A percentile compares a stretch with the other conserved stretches of the same genome.
Evolutionary conservation across 192 early-diverging fungal genomes (phyloP).

Genomic region (Coemansia sp.): DNA sequence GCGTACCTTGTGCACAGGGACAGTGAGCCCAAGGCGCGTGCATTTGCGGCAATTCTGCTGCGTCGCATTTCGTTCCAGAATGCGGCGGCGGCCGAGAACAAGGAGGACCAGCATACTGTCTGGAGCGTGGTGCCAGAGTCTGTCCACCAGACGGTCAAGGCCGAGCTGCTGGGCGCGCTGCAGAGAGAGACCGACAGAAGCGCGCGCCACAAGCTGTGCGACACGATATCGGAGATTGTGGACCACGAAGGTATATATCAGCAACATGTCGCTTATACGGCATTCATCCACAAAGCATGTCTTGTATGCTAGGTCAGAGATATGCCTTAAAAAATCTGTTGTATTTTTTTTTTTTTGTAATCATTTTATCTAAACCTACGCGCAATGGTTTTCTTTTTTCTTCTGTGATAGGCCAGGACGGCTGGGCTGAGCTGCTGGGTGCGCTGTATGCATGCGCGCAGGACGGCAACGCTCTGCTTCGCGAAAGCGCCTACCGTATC

Average conservation of each 20-base stretch:
- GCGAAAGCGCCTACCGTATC: constrained; percentile 89
- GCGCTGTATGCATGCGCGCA: constrained; percentile 82
- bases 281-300: no score
- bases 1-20: constrained; percentile 57
- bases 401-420: constrained; percentile 10
- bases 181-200: constrained; percentile 68
- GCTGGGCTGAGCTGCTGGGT: constrained; percentile 79
- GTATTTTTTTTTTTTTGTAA: neutral
- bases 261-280: neutral
- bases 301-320: constrained; percentile 50
- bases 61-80: constrained; percentile 64
- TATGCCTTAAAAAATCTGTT: constrained; percentile 5
- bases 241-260: constrained; percentile 56
- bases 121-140: constrained; percentile 71
- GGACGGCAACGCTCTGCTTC: constrained; percentile 69
- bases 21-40: constrained; percentile 59
- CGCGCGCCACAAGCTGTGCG: constrained; percentile 90
- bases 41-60: constrained; percentile 67
- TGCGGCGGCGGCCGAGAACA: constrained; percentile 29
- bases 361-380: neutral
- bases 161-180: constrained; percentile 76
- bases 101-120: constrained; percentile 61
- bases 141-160: constrained; percentile 69
- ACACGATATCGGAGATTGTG: constrained; percentile 89
- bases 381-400: neutral